Conservation (phyloP, 2,329 filamentous ascomycete species). For the Tothia fuscella region DNA sequence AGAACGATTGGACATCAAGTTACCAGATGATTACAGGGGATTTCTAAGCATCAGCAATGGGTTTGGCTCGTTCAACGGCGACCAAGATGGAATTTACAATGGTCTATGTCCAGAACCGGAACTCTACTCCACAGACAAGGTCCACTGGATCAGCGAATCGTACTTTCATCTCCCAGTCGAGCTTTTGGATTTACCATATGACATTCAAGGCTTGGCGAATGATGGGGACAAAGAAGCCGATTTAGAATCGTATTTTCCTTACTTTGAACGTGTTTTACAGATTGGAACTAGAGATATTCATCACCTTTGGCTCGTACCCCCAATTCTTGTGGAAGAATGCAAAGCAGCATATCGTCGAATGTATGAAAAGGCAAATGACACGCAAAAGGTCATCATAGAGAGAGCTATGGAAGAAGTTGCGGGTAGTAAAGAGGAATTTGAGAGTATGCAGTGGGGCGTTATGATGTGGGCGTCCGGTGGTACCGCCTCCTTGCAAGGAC, state of each 20-base stretch:
- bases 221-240: neutral
- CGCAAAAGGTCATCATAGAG: conserved; percentile 11
- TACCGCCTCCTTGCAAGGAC: conserved; percentile 8
- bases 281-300: conserved; percentile 11
- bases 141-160: conserved; percentile 8
- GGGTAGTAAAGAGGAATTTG: conserved; percentile 13
- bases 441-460: conserved; percentile 12
- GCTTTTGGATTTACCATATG: conserved; percentile 8
- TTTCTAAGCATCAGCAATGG: conserved; percentile 14
- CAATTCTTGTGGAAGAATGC: conserved; percentile 8
- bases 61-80: conserved; percentile 4
- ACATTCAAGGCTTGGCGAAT: conserved; percentile 6
- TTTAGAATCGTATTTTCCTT: conserved; percentile 2
- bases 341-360: conserved; percentile 11
- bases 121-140: neutral
- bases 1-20: conserved; percentile 9
- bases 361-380: conserved; percentile 9
- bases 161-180: conserved; percentile 12
- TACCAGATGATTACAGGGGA: conserved; percentile 14
- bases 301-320: conserved; percentile 13
- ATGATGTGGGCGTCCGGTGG: conserved; percentile 11
- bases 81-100: conserved; percentile 8
- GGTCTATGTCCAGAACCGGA: conserved; percentile 2
- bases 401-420: conserved; percentile 13
- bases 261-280: conserved; percentile 11